phyloP scores from a whole-genome alignment of 2,329 filamentous ascomycete species.

The Colletotrichum costaricense region DNA sequence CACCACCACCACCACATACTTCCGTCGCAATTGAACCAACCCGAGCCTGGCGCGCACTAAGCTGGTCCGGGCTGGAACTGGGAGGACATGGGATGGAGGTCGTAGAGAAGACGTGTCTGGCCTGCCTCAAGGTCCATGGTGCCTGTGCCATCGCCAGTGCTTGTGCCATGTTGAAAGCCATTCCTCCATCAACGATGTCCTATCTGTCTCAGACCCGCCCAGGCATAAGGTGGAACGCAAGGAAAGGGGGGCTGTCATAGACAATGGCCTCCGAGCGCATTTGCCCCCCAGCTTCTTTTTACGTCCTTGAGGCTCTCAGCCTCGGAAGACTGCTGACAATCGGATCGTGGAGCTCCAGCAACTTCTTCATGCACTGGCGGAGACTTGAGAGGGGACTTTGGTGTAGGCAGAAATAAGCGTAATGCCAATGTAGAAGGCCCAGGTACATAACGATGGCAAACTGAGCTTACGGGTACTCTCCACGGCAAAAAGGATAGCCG shows the following conservation, averaged over 20 bases:
- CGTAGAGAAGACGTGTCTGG: not conserved
- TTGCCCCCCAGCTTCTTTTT: not conserved
- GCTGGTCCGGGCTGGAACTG: constrained; percentile 14
- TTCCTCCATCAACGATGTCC: constrained; percentile 5
- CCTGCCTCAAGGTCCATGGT: not conserved
- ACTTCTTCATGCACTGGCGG: not conserved
- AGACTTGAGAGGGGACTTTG: not conserved
- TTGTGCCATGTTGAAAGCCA: not conserved
- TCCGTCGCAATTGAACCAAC: not conserved
- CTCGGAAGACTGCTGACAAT: not conserved
- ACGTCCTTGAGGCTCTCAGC: not conserved
- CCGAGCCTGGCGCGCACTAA: constrained; percentile 14
- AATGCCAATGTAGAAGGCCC: not conserved
- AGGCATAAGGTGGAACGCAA: constrained; percentile 15
- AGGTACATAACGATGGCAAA: not conserved
- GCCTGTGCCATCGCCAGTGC: not conserved
- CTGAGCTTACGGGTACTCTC: not conserved
- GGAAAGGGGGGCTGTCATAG: constrained; percentile 17
- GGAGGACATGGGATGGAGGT: constrained; percentile 4
- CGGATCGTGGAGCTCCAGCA: not conserved
- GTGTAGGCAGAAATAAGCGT: not conserved
- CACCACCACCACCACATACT: constrained; percentile 5
- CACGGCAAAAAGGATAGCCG: not conserved
- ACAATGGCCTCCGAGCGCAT: constrained; percentile 17
- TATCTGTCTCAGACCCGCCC: constrained; percentile 28